These are phyloP conservation scores for Eimeria maxima DNA, from an alignment of 169 alveolate genomes.

Conservation along the genomic window DNA sequence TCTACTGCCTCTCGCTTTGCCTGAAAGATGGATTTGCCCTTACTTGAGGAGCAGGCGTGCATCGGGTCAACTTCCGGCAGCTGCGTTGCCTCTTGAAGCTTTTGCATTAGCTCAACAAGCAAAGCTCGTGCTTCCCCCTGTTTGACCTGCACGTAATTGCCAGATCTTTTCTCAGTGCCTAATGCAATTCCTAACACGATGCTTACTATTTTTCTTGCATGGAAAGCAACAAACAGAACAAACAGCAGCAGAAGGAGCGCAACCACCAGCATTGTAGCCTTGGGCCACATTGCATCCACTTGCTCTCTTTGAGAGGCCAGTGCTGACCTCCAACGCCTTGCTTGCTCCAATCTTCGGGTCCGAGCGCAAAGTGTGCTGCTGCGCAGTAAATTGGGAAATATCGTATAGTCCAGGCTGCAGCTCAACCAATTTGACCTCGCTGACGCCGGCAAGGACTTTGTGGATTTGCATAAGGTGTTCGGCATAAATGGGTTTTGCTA, in stretches of 20 bases:
- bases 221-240: not conserved
- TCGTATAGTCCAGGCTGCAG: conserved; percentile 55
- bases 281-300: not conserved
- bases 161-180: not conserved
- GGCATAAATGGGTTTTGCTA: conserved; percentile 76
- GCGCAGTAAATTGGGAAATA: conserved; percentile 60
- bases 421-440: conserved; percentile 60
- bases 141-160: conserved; percentile 32
- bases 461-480: conserved; percentile 41
- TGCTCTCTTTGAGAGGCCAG: not conserved
- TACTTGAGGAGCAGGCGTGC: conserved; percentile 8
- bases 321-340: conserved; percentile 67
- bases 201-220: not conserved
- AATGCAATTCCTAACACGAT: not conserved
- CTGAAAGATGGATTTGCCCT: conserved; percentile 73
- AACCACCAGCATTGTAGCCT: not conserved
- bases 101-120: conserved; percentile 45
- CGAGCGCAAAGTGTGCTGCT: conserved; percentile 59
- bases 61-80: conserved; percentile 80
- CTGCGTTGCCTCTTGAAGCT: conserved; percentile 75
- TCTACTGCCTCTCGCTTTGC: conserved; percentile 79
- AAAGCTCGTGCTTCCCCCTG: conserved; percentile 20
- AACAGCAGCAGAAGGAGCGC: not conserved
- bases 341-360: conserved; percentile 80
- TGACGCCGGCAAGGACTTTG: conserved; percentile 71